Conservation (phyloP, 805 yeast species). For the Ogataea salicorniae region DNA sequence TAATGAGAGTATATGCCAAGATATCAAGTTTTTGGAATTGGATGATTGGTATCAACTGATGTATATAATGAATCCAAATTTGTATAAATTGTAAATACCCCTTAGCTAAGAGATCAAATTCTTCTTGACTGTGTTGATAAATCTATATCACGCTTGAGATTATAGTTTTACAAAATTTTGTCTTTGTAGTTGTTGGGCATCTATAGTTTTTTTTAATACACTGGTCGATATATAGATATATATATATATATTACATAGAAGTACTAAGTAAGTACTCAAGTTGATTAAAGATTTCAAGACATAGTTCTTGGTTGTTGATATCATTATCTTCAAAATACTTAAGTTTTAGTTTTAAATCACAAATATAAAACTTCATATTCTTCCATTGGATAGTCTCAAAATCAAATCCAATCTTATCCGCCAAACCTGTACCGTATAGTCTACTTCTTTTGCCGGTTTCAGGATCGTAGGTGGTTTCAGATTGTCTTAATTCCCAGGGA, state of each 20-base stretch:
- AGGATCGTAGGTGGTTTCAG: slow-evolving; percentile 34
- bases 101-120: too few species aligned
- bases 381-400: slow-evolving; percentile 57
- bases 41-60: slow-evolving; percentile 17
- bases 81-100: slow-evolving; percentile 5
- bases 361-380: slow-evolving; percentile 49
- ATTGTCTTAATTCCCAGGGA: slow-evolving; percentile 48
- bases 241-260: not conserved
- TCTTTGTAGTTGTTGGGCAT: too few species aligned
- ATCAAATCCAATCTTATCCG: slow-evolving; percentile 46
- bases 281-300: slow-evolving; percentile 47
- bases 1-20: not conserved
- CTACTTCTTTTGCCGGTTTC: slow-evolving; percentile 46
- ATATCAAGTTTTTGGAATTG: slow-evolving; percentile 14
- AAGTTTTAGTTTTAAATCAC: slow-evolving; percentile 43
- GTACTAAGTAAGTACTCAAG: slow-evolving; percentile 33
- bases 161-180: too few species aligned
- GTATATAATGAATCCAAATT: slow-evolving; percentile 5
- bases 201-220: too few species aligned
- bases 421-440: slow-evolving; percentile 54
- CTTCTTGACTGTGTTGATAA: too few species aligned
- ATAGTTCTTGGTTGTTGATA: slow-evolving; percentile 37
- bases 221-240: too few species aligned
- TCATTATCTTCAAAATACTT: slow-evolving; percentile 35
- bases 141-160: too few species aligned